Base-by-base conservation (phyloP, 441 rosid genomes). In the Populus hybrid region DNA sequence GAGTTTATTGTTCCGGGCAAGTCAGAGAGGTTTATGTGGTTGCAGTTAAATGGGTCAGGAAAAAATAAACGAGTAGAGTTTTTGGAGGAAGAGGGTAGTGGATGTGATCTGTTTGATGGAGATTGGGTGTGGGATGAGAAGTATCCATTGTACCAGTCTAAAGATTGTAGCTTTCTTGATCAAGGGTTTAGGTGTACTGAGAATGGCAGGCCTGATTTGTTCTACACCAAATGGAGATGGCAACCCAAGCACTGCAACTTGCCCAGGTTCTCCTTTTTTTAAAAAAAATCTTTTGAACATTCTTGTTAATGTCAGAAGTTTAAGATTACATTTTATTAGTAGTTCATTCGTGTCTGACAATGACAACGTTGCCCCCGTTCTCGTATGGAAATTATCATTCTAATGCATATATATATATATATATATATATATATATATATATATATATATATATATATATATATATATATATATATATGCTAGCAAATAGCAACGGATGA, bases 151-250 rank as follows among this genome's bases (percentile, higher is more conserved):
- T 96, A 94, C 79, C 91, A 89, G 53, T 90, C 97, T 61, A 90
- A 84, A 86, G 97, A 92, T 78, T 96, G 99, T 80, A 75, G 78
- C 80, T 92, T 94, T 81, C 76, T 94, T 75, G 99, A 94, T 81
- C 87, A 82, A n/a, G 99, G 99, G 4, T 96, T 96, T 80, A 85
- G 95, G 87, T 96, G 98, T 82, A 81, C 83, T 61, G 99, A 96
- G 84, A 91, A 93, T 83, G 99, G 99, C 7, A 86, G 99, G 83
- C 94, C 91, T 74, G 99, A 96, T 84, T 84, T 86, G 80, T 90
- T 91, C 86, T 94, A 90, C 83, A 90, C 93, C 63, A 93, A 93
- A 81, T 96, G 99, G 99, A 90, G 97, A 89, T 96, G 99, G 99
- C 99, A 94, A 82, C 99, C 99, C 38, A 93, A 72, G 66, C 85